Evolutionary conservation across 441 rosid species (phyloP).

Genomic region (Kokia cookei): DNA sequence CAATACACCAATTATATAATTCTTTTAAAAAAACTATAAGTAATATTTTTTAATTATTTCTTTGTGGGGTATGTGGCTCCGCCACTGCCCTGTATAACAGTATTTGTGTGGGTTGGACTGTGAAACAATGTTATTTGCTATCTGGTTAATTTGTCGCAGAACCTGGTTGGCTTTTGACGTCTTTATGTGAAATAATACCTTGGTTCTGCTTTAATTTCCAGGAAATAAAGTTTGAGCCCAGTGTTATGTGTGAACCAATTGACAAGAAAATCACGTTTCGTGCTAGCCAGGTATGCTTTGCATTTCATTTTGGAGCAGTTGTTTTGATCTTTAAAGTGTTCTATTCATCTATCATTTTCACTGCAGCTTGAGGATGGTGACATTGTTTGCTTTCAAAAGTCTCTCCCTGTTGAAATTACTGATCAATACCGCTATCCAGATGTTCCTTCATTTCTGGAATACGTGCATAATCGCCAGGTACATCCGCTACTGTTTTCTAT

Average conservation of each 20-base stretch:
- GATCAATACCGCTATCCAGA: conserved; percentile 37
- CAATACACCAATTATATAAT: background rate
- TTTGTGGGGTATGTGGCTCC: background rate
- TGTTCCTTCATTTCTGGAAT: conserved; percentile 49
- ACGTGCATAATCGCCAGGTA: conserved; percentile 50
- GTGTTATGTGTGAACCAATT: conserved; percentile 46
- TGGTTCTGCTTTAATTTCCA: conserved; percentile 13
- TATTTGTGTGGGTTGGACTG: background rate
- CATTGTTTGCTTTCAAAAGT: conserved; percentile 41
- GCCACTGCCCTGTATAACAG: background rate
- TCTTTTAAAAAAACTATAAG: background rate
- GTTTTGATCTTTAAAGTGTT: background rate
- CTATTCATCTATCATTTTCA: background rate
- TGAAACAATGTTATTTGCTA: background rate
- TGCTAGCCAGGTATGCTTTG: conserved; percentile 36
- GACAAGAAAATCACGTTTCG: conserved; percentile 34
- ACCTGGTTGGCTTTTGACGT: background rate
- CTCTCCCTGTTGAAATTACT: conserved; percentile 18
- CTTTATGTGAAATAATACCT: background rate
- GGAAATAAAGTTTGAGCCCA: conserved; percentile 53
- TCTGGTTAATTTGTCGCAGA: background rate
- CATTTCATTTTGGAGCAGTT: background rate
- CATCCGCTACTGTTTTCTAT: background rate
- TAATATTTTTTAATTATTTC: background rate
- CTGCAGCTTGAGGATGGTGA: conserved; percentile 51